Evolutionary conservation across 495 filamentous ascomycete genomes (phyloP).

Genomic region (Talaromyces liani): DNA sequence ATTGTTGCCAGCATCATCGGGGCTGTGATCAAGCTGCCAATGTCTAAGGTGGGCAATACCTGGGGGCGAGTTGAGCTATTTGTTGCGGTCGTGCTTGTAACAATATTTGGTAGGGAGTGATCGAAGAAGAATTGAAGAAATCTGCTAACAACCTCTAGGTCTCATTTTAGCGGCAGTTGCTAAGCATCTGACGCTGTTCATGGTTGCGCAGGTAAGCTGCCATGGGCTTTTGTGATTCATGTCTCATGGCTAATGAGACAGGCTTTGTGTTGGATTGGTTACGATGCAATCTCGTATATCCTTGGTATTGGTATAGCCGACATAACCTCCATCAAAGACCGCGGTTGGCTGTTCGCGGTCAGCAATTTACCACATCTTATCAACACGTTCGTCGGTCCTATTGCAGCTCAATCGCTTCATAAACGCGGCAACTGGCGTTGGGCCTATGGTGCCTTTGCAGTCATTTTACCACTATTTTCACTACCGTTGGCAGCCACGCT

Average conservation of each 20-base stretch:
- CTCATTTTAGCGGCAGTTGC: constrained; percentile 35
- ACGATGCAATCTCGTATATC: constrained; percentile 50
- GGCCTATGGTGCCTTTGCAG: constrained; percentile 53
- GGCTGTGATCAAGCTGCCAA: constrained; percentile 49
- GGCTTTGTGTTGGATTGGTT: constrained; percentile 49
- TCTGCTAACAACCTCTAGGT: constrained; percentile 37
- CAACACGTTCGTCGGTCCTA: constrained; percentile 45
- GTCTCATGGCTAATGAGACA: constrained; percentile 13
- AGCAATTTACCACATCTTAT: constrained; percentile 52
- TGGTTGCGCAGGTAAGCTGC: constrained; percentile 27
- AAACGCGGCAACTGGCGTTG: constrained; percentile 46
- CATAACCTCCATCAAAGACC: constrained; percentile 48
- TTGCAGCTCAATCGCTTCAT: constrained; percentile 38
- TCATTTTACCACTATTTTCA: constrained; percentile 47
- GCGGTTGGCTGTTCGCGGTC: constrained; percentile 49
- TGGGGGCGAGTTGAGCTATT: constrained; percentile 47
- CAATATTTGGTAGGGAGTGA: not conserved
- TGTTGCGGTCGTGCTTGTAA: constrained; percentile 21
- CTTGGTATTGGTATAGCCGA: constrained; percentile 56
- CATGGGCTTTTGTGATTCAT: not conserved
- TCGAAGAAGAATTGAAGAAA: constrained; percentile 51
- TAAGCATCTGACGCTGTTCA: constrained; percentile 30
- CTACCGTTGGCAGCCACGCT: constrained; percentile 16
- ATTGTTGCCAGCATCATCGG: constrained; percentile 35
- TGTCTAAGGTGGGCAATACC: constrained; percentile 58